Evolutionary conservation across 1,284 basidiomycete species (phyloP).

Genomic region (Pseudozyma thailandica): DNA sequence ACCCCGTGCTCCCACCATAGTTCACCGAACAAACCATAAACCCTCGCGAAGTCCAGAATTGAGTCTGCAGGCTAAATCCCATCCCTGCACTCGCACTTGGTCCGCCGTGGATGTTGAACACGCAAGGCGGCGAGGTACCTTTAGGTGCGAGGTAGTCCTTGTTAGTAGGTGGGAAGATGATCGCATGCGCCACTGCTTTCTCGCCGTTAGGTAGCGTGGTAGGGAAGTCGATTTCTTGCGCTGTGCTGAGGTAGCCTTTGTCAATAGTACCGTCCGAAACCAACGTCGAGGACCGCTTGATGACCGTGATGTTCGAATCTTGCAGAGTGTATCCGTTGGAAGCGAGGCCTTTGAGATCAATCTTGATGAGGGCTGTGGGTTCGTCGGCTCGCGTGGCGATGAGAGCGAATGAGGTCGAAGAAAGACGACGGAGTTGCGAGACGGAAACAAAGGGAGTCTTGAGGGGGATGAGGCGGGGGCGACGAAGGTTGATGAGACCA

Average conservation of each 20-base stretch:
- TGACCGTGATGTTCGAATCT: conserved; percentile 25
- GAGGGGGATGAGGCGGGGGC: conserved; percentile 34
- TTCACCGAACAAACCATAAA: conserved; percentile 75
- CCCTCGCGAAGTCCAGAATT: conserved; percentile 70
- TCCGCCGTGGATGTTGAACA: conserved; percentile 76
- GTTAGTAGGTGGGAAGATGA: conserved; percentile 76
- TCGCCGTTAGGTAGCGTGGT: conserved; percentile 51
- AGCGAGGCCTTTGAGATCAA: conserved; percentile 36
- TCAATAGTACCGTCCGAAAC: conserved; percentile 36
- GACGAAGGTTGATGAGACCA: conserved; percentile 44
- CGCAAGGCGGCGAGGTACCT: conserved; percentile 75
- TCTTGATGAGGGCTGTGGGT: conserved; percentile 32
- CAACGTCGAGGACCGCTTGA: conserved; percentile 44
- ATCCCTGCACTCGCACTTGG: conserved; percentile 73
- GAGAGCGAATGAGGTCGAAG: conserved; percentile 35
- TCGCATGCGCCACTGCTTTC: conserved; percentile 69
- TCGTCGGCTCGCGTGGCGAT: conserved; percentile 35
- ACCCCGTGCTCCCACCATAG: conserved; percentile 77
- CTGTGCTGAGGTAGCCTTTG: conserved; percentile 34
- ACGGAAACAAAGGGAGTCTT: conserved; percentile 35
- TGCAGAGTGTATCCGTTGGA: conserved; percentile 13
- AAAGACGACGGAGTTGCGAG: conserved; percentile 35
- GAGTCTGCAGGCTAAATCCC: conserved; percentile 71
- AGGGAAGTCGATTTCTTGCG: conserved; percentile 55
- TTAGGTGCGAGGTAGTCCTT: conserved; percentile 72